A percentile compares a stretch with the other conserved stretches of the same genome.
Conservation (phyloP, 2,329 filamentous ascomycete genomes). For the Aspergillus ustus region DNA sequence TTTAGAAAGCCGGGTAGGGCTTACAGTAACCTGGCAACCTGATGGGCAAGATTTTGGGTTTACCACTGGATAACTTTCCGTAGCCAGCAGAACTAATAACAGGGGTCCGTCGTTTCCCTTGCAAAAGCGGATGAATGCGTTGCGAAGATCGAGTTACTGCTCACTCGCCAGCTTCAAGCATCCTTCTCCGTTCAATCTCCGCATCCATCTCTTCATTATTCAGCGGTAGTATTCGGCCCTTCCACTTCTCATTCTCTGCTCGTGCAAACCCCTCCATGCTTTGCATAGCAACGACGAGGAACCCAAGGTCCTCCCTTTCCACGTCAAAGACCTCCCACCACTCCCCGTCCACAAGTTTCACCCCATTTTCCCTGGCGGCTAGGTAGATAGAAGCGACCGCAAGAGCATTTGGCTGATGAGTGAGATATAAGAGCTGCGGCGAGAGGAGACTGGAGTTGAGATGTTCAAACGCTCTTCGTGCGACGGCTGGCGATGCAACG, state of each 20-base stretch:
- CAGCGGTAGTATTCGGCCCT: slow-evolving; percentile 59
- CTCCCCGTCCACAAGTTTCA: slow-evolving; percentile 78
- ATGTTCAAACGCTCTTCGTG: slow-evolving; percentile 71
- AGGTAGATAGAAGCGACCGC: slow-evolving; percentile 90
- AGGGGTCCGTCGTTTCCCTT: not conserved
- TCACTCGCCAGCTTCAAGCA: slow-evolving; percentile 47
- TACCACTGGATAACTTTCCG: not conserved
- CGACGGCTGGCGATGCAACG: slow-evolving; percentile 63
- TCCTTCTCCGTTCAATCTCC: slow-evolving; percentile 62
- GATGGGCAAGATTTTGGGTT: not conserved
- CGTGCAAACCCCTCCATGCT: slow-evolving; percentile 75
- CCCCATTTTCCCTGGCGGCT: slow-evolving; percentile 75
- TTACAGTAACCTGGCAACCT: not conserved
- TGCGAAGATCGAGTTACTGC: not conserved
- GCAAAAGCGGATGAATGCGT: not conserved
- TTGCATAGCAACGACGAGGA: slow-evolving; percentile 82
- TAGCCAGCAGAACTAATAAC: not conserved
- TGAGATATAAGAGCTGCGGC: slow-evolving; percentile 87
- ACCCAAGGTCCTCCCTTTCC: slow-evolving; percentile 90
- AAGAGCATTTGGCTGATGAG: slow-evolving; percentile 84
- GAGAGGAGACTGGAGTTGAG: slow-evolving; percentile 86
- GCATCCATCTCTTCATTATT: slow-evolving; percentile 61
- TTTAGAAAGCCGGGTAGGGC: not conserved
- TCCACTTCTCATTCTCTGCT: slow-evolving; percentile 62
- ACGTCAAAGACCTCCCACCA: slow-evolving; percentile 99